Evolutionary conservation across 73 alveolate genomes (phyloP).

Genomic region (Blepharisma stoltei): DNA sequence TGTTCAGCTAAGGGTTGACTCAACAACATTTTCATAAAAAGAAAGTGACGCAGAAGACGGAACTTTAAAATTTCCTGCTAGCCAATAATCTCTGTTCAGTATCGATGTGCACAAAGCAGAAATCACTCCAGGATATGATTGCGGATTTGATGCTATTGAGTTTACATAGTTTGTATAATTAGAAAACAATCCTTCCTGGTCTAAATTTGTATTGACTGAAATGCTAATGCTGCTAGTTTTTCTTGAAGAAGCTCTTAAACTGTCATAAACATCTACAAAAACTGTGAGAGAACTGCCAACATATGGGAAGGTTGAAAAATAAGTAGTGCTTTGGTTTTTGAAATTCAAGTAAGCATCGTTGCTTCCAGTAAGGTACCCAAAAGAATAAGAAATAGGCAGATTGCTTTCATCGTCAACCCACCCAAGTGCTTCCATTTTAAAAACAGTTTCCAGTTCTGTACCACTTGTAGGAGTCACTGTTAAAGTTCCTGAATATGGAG

Average conservation of each 20-base stretch:
- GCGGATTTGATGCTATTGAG: no score
- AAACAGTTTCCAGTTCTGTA: background rate
- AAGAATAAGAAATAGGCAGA: background rate
- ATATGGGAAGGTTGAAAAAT: background rate
- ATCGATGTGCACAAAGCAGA: no score
- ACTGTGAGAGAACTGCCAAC: background rate
- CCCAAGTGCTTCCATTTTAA: background rate
- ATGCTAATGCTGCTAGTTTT: no score
- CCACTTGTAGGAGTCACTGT: background rate
- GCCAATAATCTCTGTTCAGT: no score
- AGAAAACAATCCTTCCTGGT: no score
- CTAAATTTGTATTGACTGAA: no score
- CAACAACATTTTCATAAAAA: no score
- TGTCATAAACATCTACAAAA: conserved; percentile 11
- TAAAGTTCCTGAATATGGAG: conserved; percentile 24
- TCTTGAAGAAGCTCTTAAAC: background rate
- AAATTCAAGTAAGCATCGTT: background rate
- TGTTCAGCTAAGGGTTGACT: no score
- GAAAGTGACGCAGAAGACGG: no score
- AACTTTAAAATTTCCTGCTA: no score
- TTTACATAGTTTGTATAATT: no score
- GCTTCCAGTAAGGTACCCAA: background rate
- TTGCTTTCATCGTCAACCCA: conserved; percentile 4
- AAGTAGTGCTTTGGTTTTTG: background rate
- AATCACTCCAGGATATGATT: no score